A percentile compares a stretch with the other conserved stretches of the same genome.
Evolutionary conservation across 352 stramenopile genomes (phyloP).

Genomic region (Globisporangium canariense): DNA sequence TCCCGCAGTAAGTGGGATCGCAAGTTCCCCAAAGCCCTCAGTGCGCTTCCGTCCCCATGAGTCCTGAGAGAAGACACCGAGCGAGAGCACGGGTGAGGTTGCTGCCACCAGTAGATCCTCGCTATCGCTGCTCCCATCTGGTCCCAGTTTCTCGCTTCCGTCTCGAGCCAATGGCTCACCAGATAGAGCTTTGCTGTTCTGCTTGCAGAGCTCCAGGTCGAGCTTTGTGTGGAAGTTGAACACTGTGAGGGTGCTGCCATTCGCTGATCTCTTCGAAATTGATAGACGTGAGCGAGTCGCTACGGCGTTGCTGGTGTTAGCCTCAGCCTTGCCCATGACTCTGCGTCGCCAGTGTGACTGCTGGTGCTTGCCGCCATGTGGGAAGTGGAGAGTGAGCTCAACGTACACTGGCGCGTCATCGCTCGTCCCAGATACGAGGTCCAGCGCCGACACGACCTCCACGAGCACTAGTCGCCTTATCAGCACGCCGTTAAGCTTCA

Average conservation of each 20-base stretch:
- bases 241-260: neutral
- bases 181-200: neutral
- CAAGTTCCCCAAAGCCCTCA: conserved; percentile 37
- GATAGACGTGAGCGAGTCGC: neutral
- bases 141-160: neutral
- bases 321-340: neutral
- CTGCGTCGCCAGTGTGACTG: conserved; percentile 1
- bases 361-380: neutral
- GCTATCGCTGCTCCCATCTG: neutral
- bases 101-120: neutral
- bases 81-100: conserved; percentile 17
- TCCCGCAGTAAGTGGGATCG: conserved; percentile 20
- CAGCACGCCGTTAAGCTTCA: conserved; percentile 10
- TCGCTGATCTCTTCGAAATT: neutral
- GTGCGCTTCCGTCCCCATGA: conserved; percentile 38
- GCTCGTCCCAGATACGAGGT: neutral
- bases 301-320: neutral
- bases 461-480: conserved; percentile 10
- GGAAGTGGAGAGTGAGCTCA: conserved; percentile 11
- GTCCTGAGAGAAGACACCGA: conserved; percentile 50
- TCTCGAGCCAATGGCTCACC: neutral
- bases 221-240: conserved; percentile 19
- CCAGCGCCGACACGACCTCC: conserved; percentile 9
- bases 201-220: conserved; percentile 16
- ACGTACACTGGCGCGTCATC: conserved; percentile 8